Evolutionary conservation across 306 rosid species (phyloP), one percentile per base, ranked within the genome.

Genomic region (Dalbergia oliveri): DNA sequence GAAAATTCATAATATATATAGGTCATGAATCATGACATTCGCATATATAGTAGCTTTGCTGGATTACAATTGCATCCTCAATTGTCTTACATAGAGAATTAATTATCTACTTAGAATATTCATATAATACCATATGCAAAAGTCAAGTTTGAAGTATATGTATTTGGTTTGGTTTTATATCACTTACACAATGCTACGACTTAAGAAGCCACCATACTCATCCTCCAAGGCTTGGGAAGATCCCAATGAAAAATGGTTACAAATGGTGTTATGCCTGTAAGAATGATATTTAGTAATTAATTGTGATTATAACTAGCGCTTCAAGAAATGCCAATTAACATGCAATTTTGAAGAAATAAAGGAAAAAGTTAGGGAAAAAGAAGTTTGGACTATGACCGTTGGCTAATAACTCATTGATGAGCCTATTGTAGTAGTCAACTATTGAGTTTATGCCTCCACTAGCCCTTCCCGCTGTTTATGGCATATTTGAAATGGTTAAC

Each of bases 241-340:
- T 93, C 96, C 91, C 88, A 91, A 26, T 93, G 91, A 39, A 88
- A 88, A 8, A 93, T 19, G 37, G 96, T 89, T 71, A 81, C 91
- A 73, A 47, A 90, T 18, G 92, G 89, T n/a, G 63, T 14, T 2
- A 88, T 0, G 15, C 88, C 92, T 85, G 8, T 4, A 57, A 19
- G 16, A 13, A 5, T 56, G 12, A 34, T 19, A 75, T 66, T 57
- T 15, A 35, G n/a, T 35, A 66, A 39, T 19, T 45, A 37, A 21
- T 39, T 13, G 9, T 21, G 18, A 8, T 62, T 64, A 11, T 71
- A 5, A 43, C 69, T 14, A 19, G 33, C 5, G 4, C n/a, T 11
- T 6, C 11, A 21, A 21, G 23, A 21, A 21, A 21, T 21, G 23
- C 23, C 0, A 21, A 0, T 21, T 35, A 21, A 21, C 23, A 35